A percentile compares a stretch with the other conserved stretches of the same genome.
These are phyloP conservation scores for Monosporozyma solicola DNA, from an alignment of 805 yeast genomes.

Conservation along the genomic window DNA sequence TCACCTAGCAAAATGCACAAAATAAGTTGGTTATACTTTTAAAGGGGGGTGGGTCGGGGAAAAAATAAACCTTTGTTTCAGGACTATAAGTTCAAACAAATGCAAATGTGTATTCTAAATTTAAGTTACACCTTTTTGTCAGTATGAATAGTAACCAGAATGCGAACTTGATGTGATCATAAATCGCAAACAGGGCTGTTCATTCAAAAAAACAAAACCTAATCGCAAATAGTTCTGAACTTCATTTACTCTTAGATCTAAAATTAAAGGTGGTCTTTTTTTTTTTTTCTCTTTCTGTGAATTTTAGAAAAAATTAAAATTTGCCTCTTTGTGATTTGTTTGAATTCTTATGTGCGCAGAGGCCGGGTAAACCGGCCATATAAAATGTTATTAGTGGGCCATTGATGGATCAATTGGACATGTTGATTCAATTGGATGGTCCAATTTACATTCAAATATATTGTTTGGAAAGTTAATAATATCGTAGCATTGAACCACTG, in stretches of 20 bases:
- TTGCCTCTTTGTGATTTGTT: constrained; percentile 1
- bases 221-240: not conserved
- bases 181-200: not conserved
- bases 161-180: not conserved
- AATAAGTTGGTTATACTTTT: not conserved
- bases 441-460: not conserved
- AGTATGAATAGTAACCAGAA: not conserved
- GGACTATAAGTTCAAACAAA: not conserved
- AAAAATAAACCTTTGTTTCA: not conserved
- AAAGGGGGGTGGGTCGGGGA: not conserved
- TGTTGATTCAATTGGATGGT: not conserved
- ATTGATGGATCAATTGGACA: not conserved
- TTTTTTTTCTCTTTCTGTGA: not conserved
- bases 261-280: not conserved
- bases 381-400: not conserved
- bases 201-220: not conserved
- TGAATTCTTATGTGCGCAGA: not conserved
- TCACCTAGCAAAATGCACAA: not conserved
- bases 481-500: not conserved
- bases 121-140: not conserved
- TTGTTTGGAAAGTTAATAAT: not conserved
- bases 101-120: not conserved
- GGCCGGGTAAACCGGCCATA: not conserved
- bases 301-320: not conserved
- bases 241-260: not conserved